These are phyloP conservation scores for Wickerhamiella brachini DNA, from an alignment of 805 yeast species.

Conservation along the genomic window DNA sequence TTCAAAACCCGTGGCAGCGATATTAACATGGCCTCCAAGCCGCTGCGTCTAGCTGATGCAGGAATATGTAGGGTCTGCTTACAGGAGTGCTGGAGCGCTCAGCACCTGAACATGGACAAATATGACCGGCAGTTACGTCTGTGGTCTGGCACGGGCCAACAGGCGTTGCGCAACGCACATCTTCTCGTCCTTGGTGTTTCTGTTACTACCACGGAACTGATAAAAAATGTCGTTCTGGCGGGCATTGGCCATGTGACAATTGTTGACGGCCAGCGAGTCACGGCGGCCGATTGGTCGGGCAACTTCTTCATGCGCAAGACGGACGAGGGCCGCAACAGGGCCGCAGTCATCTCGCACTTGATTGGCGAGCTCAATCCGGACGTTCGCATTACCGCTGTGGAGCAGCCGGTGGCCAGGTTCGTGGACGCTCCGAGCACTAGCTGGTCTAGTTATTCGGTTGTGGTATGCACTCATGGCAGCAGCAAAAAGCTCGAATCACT, in stretches of 20 bases:
- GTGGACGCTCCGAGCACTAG: background rate
- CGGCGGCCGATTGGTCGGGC: slow-evolving; percentile 50
- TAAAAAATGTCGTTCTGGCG: slow-evolving; percentile 74
- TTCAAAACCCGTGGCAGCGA: background rate
- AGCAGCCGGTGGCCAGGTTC: background rate
- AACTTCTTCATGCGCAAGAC: slow-evolving; percentile 56
- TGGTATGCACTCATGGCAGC: background rate
- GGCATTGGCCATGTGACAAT: slow-evolving; percentile 75
- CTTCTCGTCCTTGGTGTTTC: slow-evolving; percentile 49
- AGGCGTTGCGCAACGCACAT: slow-evolving; percentile 38
- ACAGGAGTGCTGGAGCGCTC: too few species aligned
- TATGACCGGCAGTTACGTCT: slow-evolving; percentile 81
- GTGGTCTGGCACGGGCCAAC: slow-evolving; percentile 76
- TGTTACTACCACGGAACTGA: slow-evolving; percentile 41
- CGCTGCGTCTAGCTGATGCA: background rate
- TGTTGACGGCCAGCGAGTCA: slow-evolving; percentile 41
- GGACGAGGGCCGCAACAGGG: slow-evolving; percentile 40
- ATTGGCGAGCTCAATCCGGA: slow-evolving; percentile 51
- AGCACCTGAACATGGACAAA: too few species aligned
- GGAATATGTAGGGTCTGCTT: background rate
- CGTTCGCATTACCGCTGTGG: slow-evolving; percentile 27
- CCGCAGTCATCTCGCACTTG: slow-evolving; percentile 27
- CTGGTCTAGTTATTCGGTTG: background rate
- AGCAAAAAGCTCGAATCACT: background rate
- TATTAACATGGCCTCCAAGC: background rate